These are phyloP conservation scores for Neurospora terricola DNA, from an alignment of 495 filamentous ascomycete genomes.

Conservation along the genomic window DNA sequence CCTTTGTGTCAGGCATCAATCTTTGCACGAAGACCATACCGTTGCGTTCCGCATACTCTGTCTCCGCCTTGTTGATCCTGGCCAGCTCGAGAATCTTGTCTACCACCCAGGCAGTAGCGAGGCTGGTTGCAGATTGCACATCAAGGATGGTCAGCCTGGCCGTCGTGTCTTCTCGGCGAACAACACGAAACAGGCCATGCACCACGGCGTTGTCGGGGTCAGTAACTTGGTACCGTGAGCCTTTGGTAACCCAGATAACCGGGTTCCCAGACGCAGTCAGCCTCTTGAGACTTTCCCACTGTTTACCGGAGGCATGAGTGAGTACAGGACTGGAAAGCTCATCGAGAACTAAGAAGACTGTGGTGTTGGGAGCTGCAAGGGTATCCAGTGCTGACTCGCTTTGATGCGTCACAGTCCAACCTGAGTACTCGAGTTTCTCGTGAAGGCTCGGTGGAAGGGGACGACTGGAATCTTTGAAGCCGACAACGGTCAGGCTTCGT, in stretches of 20 bases:
- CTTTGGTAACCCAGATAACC: constrained; percentile 28
- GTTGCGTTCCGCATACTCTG: constrained; percentile 23
- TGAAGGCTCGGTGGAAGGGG: not conserved
- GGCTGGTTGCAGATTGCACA: constrained; percentile 11
- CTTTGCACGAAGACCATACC: constrained; percentile 23
- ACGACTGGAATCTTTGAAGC: not conserved
- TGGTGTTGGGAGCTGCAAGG: not conserved
- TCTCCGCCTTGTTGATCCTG: constrained; percentile 2
- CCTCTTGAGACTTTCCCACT: constrained; percentile 17
- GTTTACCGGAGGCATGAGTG: not conserved
- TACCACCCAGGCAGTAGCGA: constrained; percentile 11
- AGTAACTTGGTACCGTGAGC: constrained; percentile 18
- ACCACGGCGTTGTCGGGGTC: constrained; percentile 21
- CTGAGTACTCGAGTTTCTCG: not conserved
- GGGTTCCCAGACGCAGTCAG: constrained; percentile 5
- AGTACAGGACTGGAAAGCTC: constrained; percentile 12
- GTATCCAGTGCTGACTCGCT: not conserved
- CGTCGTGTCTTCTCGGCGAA: constrained; percentile 20
- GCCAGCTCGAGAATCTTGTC: constrained; percentile 3
- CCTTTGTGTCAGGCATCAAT: constrained; percentile 9
- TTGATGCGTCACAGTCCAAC: not conserved
- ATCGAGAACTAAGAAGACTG: constrained; percentile 15
- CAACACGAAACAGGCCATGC: constrained; percentile 20
- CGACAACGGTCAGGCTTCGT: not conserved
- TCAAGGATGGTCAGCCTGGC: constrained; percentile 24